A percentile compares a stretch with the other conserved stretches of the same genome.
Evolutionary conservation across 1,139 yeast species (phyloP).

Genomic region (Suhomyces maxii): DNA sequence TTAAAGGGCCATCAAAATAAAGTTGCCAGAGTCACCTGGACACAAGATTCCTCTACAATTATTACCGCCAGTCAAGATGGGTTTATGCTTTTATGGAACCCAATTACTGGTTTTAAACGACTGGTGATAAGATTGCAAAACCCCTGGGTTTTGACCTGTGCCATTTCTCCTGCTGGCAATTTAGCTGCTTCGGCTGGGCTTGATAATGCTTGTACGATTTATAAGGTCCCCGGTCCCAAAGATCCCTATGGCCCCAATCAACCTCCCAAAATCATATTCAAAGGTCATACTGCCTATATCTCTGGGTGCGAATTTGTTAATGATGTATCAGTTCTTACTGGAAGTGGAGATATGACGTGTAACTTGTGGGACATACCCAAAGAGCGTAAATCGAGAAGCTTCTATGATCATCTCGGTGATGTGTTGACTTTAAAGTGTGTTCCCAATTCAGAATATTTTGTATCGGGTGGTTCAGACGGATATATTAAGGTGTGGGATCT

Average conservation of each 20-base stretch:
- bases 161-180: conserved; percentile 64
- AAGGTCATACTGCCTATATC: conserved; percentile 83
- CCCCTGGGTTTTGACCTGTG: conserved; percentile 79
- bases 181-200: conserved; percentile 81
- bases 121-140: conserved; percentile 70
- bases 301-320: conserved; percentile 70
- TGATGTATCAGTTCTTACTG: conserved; percentile 56
- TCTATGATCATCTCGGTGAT: conserved; percentile 79
- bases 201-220: conserved; percentile 75
- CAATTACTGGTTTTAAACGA: conserved; percentile 67
- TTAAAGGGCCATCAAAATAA: conserved; percentile 78
- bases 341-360: conserved; percentile 84
- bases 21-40: conserved; percentile 70
- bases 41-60: conserved; percentile 55
- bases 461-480: conserved; percentile 78
- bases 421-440: conserved; percentile 46
- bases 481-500: conserved; percentile 72
- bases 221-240: conserved; percentile 40
- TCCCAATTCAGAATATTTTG: conserved; percentile 41
- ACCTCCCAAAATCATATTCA: conserved; percentile 51
- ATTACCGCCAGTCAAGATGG: conserved; percentile 88
- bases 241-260: not conserved
- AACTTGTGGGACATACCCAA: conserved; percentile 76
- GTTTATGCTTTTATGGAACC: conserved; percentile 80
- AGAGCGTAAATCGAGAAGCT: conserved; percentile 56